Evolutionary conservation across 306 rosid species (phyloP).

Genomic region (Acacia acuminata): DNA sequence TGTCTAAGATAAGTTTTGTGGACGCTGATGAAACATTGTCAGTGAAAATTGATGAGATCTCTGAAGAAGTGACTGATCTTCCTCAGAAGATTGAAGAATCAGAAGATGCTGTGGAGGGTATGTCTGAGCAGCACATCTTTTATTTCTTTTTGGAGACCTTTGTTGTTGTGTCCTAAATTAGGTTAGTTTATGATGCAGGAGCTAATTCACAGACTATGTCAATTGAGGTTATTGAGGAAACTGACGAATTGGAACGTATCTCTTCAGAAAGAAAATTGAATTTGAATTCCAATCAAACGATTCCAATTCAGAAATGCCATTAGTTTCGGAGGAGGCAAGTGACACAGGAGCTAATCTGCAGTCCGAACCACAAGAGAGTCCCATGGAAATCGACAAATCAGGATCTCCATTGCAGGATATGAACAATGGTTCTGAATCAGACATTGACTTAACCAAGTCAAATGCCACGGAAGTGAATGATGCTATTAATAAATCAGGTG

Average conservation of each 20-base stretch:
- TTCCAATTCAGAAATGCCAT: slow-evolving; percentile 11
- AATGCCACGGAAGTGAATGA: slow-evolving; percentile 12
- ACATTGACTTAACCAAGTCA: background rate
- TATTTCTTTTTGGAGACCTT: background rate
- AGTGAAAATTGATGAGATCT: slow-evolving; percentile 37
- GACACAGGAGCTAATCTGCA: background rate
- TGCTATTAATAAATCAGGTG: slow-evolving; percentile 28
- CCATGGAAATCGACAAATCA: background rate
- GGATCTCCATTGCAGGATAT: background rate
- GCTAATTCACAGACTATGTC: background rate
- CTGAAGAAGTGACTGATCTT: slow-evolving; percentile 36
- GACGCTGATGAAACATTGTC: slow-evolving; percentile 31
- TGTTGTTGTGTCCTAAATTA: background rate
- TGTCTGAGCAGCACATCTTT: background rate
- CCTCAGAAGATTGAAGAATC: slow-evolving; percentile 31
- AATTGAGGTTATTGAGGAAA: slow-evolving; percentile 21
- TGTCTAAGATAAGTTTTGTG: slow-evolving; percentile 49
- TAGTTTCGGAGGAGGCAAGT: background rate
- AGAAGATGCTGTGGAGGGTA: slow-evolving; percentile 38
- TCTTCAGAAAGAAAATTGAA: slow-evolving; percentile 20
- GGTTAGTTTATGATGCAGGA: slow-evolving; percentile 36
- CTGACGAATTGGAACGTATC: slow-evolving; percentile 38
- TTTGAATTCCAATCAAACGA: background rate
- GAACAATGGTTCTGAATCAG: background rate
- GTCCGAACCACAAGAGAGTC: slow-evolving; percentile 10